A percentile compares a stretch with the other conserved stretches of the same genome.
Conservation (phyloP, 176 grass and related monocot species). For the Juncus effusus region DNA sequence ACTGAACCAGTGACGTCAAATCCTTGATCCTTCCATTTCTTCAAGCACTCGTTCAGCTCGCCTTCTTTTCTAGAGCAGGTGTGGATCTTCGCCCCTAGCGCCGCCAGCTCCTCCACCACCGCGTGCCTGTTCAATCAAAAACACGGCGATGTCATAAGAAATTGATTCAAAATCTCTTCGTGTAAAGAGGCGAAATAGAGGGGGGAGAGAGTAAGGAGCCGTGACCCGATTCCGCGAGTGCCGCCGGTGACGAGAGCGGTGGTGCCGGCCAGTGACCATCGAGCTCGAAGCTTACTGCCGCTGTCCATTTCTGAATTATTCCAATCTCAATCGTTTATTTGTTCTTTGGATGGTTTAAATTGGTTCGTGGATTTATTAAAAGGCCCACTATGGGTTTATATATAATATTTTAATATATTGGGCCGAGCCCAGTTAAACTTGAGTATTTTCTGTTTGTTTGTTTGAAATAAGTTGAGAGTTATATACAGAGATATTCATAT, state of each 20-base stretch:
- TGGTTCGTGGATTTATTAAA: too few relatives aligned
- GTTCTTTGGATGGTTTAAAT: too few relatives aligned
- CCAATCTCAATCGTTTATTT: too few relatives aligned
- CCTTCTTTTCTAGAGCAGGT: conserved; percentile 51
- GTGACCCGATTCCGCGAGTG: conserved; percentile 72
- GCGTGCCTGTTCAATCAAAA: conserved; percentile 33
- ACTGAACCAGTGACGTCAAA: conserved; percentile 52
- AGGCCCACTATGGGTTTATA: too few relatives aligned
- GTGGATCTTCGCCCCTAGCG: conserved; percentile 49
- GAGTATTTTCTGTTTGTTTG: too few relatives aligned
- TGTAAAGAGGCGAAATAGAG: not conserved
- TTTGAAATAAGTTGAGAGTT: too few relatives aligned
- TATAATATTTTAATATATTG: too few relatives aligned
- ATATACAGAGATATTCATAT: too few relatives aligned
- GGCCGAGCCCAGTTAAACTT: too few relatives aligned
- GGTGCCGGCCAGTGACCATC: conserved; percentile 63
- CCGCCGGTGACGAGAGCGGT: conserved; percentile 73
- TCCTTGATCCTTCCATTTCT: conserved; percentile 42
- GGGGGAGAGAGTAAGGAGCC: not conserved
- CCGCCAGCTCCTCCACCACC: conserved; percentile 54
- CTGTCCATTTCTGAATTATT: conserved; percentile 16
- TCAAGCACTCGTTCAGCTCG: conserved; percentile 44
- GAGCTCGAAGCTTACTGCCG: conserved; percentile 10
- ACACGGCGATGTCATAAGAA: not conserved
- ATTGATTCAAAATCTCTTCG: not conserved